Evolutionary conservation across 345 rosid genomes (phyloP).

Genomic region (Eutrema heterophyllum): DNA sequence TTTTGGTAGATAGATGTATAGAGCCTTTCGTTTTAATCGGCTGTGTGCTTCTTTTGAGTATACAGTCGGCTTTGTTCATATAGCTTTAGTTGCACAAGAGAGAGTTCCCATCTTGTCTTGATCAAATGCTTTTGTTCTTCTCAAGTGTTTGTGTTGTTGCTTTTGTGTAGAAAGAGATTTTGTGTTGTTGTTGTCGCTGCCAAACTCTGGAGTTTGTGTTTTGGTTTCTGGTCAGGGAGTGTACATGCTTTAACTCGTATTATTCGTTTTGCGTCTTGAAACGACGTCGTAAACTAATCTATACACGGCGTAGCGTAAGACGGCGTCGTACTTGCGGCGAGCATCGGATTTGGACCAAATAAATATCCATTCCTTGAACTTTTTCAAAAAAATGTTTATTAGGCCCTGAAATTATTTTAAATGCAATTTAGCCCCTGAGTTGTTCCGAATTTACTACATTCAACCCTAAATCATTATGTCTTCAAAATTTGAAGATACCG

Average conservation of each 20-base stretch:
- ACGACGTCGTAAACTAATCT: not conserved
- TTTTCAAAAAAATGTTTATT: not conserved
- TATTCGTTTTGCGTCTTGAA: not conserved
- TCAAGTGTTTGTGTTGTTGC: constrained; percentile 6
- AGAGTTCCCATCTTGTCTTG: not conserved
- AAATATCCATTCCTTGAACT: not conserved
- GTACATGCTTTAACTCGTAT: constrained; percentile 2
- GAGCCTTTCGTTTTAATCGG: constrained; percentile 15
- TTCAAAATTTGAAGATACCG: not conserved
- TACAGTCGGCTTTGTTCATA: constrained; percentile 24
- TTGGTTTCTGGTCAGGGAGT: not conserved
- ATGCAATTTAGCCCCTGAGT: not conserved
- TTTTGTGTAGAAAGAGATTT: constrained; percentile 3
- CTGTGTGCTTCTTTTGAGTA: constrained; percentile 4
- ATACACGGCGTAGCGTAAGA: not conserved
- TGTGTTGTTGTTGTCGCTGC: constrained; percentile 2
- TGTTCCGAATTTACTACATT: not conserved
- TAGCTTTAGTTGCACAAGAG: constrained; percentile 14
- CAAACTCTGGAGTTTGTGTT: constrained; percentile 3
- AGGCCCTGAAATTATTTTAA: not conserved
- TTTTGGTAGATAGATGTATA: constrained; percentile 37
- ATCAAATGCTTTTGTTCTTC: not conserved
- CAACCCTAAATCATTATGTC: constrained; percentile 19
- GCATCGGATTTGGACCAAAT: constrained; percentile 13
- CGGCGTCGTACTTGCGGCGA: not conserved